These are phyloP conservation scores for Suhomyces prunicola DNA, from an alignment of 805 yeast genomes.

Conservation along the genomic window DNA sequence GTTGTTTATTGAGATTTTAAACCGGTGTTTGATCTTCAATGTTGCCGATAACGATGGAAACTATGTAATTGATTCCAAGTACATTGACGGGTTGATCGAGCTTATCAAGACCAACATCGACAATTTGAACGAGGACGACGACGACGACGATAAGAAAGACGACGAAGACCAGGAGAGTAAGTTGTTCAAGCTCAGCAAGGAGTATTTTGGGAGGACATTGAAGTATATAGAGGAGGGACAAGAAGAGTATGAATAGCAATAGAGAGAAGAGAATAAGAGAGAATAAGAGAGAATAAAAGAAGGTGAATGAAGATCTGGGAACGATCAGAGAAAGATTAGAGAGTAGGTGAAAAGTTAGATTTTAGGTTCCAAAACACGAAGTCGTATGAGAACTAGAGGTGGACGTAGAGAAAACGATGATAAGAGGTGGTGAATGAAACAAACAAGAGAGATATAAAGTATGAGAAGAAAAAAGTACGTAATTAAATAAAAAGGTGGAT, in stretches of 20 bases:
- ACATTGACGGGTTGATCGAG: constrained; percentile 83
- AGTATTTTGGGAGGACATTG: constrained; percentile 65
- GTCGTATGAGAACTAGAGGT: too few species aligned
- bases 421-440: too few species aligned
- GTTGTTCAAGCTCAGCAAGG: constrained; percentile 26
- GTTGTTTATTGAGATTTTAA: constrained; percentile 84
- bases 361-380: too few species aligned
- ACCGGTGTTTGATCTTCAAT: constrained; percentile 80
- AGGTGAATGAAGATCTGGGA: too few species aligned
- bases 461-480: too few species aligned
- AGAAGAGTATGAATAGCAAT: constrained; percentile 54
- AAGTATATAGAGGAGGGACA: constrained; percentile 57
- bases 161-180: constrained; percentile 27
- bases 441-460: too few species aligned
- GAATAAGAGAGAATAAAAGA: too few species aligned
- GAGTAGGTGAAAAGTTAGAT: too few species aligned
- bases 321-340: too few species aligned
- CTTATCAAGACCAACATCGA: constrained; percentile 67
- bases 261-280: too few species aligned
- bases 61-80: constrained; percentile 62
- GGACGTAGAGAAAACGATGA: too few species aligned
- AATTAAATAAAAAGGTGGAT: too few species aligned
- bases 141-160: constrained; percentile 7
- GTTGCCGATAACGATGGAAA: constrained; percentile 62
- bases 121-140: constrained; percentile 33